These are phyloP conservation scores for Metarhizium robertsii DNA, from an alignment of 2,329 filamentous ascomycete species.

Conservation along the genomic window DNA sequence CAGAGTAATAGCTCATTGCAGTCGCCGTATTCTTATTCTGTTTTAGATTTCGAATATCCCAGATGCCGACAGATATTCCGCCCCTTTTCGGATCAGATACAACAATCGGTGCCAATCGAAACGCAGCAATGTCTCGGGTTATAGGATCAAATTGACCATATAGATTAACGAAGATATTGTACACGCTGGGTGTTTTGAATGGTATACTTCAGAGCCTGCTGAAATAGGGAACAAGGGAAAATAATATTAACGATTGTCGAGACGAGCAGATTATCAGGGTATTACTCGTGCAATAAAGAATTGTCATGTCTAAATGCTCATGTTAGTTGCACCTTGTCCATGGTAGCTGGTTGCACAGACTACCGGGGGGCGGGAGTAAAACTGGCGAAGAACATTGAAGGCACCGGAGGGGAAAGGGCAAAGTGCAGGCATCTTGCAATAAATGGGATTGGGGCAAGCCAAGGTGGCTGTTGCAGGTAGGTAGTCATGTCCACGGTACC, in stretches of 20 bases:
- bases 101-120: background rate
- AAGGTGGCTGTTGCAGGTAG: background rate
- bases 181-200: background rate
- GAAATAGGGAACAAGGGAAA: background rate
- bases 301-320: background rate
- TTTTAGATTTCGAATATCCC: background rate
- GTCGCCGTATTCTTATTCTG: constrained; percentile 7
- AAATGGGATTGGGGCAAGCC: background rate
- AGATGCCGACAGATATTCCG: background rate
- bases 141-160: background rate
- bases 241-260: background rate
- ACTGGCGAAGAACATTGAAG: background rate
- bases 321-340: background rate
- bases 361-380: background rate
- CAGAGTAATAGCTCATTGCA: constrained; percentile 19
- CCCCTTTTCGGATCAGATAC: background rate
- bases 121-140: background rate
- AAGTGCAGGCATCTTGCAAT: background rate
- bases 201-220: constrained; percentile 5
- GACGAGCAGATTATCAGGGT: background rate
- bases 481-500: background rate
- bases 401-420: background rate
- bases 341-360: background rate
- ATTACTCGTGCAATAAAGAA: background rate
- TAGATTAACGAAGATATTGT: background rate